Evolutionary conservation across 1,139 yeast species (phyloP), one percentile per base, ranked within the genome.

Genomic region (Saccharomyces hybrid): DNA sequence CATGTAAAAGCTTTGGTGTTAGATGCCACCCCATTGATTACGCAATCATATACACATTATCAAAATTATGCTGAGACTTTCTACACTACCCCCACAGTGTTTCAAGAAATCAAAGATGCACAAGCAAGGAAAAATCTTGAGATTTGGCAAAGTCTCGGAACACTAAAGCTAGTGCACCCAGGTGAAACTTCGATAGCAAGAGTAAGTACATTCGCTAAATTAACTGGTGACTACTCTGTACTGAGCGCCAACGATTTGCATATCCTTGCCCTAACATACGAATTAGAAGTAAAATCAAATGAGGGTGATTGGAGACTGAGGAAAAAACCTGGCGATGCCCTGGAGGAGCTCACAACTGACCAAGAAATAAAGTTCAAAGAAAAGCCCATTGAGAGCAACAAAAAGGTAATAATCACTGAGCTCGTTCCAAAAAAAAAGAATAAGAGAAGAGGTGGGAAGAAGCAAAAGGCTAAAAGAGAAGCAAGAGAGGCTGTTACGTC

Each of bases 21-120:
- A 61, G 99, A 93, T 78, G 97, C 98, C 5, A 95, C 96, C 54
- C 99, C 99, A 9, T 75, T 93, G 64, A 86, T 93, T 62, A 86
- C 96, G 2, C 95, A 88, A 66, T 78, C 95, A 6, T 88, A 88
- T n/a, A 78, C 89, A 1, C 80, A 84, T 34, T 76, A 90, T 56
- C 85, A 85, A 67, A 81, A 79, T 58, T 80, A 78, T 66, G 97
- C 96, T 0, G 72, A 77, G 26, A 71, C 73, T 19, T 88, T 87
- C 66, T 87, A 78, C 69, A 91, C 98, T 13, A 89, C 98, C 0
- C 98, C 98, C 2, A 91, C 97, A 1, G 98, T 95, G 25, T 81
- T 79, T 65, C 76, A 80, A 34, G 99, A 95, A 74, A 83, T 95
- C 67, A 84, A 81, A 66, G 99, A 95, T 73, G 96, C 86, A 60